Evolutionary conservation across 164 flowering plant genomes (phyloP).

Genomic region (Kalanchoe fedtschenkoi): DNA sequence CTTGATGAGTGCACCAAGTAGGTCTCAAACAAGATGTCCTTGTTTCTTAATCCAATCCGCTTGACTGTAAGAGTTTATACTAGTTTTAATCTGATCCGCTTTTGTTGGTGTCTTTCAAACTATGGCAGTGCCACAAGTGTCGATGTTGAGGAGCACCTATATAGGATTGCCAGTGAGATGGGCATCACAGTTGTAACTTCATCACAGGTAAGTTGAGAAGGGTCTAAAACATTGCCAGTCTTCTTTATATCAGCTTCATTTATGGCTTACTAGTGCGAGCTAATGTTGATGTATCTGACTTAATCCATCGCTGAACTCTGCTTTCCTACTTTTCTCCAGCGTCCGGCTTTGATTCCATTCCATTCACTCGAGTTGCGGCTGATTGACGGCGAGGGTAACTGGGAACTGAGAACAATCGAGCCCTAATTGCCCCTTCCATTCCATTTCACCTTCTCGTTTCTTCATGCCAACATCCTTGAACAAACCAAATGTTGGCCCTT

Average conservation of each 20-base stretch:
- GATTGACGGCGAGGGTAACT: conserved; percentile 93
- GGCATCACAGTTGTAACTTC: conserved; percentile 90
- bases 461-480: too few relatives aligned
- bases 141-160: conserved; percentile 96
- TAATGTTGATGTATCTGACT: too few relatives aligned
- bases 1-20: conserved; percentile 99
- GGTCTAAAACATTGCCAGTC: too few relatives aligned
- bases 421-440: neutral
- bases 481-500: too few relatives aligned
- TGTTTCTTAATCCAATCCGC: neutral
- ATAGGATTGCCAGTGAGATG: conserved; percentile 60
- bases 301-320: neutral
- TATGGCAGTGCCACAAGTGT: conserved; percentile 87
- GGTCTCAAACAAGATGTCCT: conserved; percentile 9
- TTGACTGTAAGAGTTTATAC: too few relatives aligned
- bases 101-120: neutral
- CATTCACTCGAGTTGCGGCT: conserved; percentile 74
- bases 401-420: conserved; percentile 71
- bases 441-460: too few relatives aligned
- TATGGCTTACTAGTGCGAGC: too few relatives aligned
- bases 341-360: conserved; percentile 94
- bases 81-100: neutral
- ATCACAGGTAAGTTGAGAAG: conserved; percentile 84
- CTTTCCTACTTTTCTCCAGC: conserved; percentile 34
- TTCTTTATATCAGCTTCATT: too few relatives aligned